phyloP scores from a whole-genome alignment of 192 early-diverging fungal species.

The Phlyctochytrium arcticum region DNA sequence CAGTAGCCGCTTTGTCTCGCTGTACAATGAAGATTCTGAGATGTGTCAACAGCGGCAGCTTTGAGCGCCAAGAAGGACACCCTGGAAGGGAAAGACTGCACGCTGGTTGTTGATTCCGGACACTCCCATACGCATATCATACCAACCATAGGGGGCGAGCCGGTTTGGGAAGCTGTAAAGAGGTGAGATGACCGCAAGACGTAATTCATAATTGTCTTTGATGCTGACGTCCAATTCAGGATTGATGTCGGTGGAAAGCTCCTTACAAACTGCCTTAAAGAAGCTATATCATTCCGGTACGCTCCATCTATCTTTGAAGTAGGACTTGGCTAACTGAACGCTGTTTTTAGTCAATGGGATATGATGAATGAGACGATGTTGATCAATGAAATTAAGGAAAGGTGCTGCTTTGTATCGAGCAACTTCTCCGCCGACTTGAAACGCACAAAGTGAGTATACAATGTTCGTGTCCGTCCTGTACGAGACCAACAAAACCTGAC shows the following conservation, averaged over 20 bases:
- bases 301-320: not conserved
- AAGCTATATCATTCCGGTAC: constrained; percentile 83
- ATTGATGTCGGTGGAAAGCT: constrained; percentile 85
- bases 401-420: constrained; percentile 73
- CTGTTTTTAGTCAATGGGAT: constrained; percentile 67
- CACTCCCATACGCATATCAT: constrained; percentile 78
- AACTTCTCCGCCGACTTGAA: constrained; percentile 65
- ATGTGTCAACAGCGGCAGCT: not conserved
- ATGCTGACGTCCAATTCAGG: too few species aligned
- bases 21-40: not conserved
- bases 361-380: constrained; percentile 92
- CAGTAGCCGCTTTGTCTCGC: not conserved
- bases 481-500: too few species aligned
- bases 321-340: not conserved
- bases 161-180: constrained; percentile 52
- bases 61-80: constrained; percentile 6
- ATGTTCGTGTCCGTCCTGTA: too few species aligned
- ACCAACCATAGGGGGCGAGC: constrained; percentile 57
- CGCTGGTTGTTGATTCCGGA: constrained; percentile 73
- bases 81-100: constrained; percentile 48
- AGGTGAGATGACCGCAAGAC: constrained; percentile 25
- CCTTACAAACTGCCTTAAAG: constrained; percentile 84
- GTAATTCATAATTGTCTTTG: not conserved
- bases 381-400: constrained; percentile 80
- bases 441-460: constrained; percentile 40